Evolutionary conservation across 768 basidiomycete species (phyloP).

Genomic region (Scleroderma bovista): DNA sequence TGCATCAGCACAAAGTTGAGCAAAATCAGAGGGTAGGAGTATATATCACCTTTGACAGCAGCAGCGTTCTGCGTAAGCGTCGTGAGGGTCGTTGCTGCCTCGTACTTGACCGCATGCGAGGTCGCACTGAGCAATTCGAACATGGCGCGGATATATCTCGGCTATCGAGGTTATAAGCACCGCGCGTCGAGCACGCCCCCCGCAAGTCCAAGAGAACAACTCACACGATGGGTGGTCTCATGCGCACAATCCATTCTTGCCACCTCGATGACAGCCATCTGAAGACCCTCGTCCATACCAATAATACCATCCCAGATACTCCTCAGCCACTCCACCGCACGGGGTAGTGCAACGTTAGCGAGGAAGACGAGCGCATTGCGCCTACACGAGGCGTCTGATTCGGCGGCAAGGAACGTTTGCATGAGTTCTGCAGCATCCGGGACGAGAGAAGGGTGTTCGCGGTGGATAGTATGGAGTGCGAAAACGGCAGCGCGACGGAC

Average conservation of each 20-base stretch:
- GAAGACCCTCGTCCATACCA: slow-evolving; percentile 83
- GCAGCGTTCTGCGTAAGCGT: slow-evolving; percentile 92
- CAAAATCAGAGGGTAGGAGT: slow-evolving; percentile 3
- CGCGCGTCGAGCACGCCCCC: neutral
- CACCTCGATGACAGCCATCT: slow-evolving; percentile 94
- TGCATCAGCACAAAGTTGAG: neutral
- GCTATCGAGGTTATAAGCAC: slow-evolving; percentile 38
- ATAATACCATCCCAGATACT: slow-evolving; percentile 80
- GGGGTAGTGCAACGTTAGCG: slow-evolving; percentile 77
- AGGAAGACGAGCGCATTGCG: slow-evolving; percentile 97
- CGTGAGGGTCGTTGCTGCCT: slow-evolving; percentile 93
- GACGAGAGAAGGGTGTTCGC: slow-evolving; percentile 89
- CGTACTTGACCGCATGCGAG: slow-evolving; percentile 94
- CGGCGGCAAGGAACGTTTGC: slow-evolving; percentile 92
- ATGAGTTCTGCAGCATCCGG: slow-evolving; percentile 96
- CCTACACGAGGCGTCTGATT: slow-evolving; percentile 94
- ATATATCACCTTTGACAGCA: slow-evolving; percentile 77
- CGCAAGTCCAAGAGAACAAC: slow-evolving; percentile 19
- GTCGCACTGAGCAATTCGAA: slow-evolving; percentile 87
- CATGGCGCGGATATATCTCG: slow-evolving; percentile 92
- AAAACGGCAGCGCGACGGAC: slow-evolving; percentile 99
- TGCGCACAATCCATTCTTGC: slow-evolving; percentile 84
- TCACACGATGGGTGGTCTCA: slow-evolving; percentile 77
- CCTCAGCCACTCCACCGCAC: slow-evolving; percentile 88
- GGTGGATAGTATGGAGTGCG: slow-evolving; percentile 90